Base-by-base conservation (phyloP, 805 yeast species). In the Saturnispora mendoncae region DNA sequence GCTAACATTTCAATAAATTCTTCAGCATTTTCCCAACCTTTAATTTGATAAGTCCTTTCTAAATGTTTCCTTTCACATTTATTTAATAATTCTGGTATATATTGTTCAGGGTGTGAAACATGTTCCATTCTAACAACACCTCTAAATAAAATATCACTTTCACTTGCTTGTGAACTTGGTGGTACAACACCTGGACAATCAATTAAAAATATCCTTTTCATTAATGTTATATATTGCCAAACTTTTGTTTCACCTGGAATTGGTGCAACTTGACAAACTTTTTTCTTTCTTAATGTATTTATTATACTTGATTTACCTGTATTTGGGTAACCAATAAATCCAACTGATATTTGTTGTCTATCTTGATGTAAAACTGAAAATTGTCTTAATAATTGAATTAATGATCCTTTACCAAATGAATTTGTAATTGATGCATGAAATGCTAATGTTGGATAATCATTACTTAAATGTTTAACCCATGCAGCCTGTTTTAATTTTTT, bases 151-250 rank as follows among this genome's bases (percentile, higher is more conserved):
- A 90, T 86, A 62, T 90, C 97, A 21, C 95, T 78, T 59, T 86
- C 94, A 1, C 90, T 65, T 60, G 92, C 98, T 55, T 80, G 86
- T 23, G 78, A 60, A 14, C 94, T 83, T 21, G 98, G 98, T 8
- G 98, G 98, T 17, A 90, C 98, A 57, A 90, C 90, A 65, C 98
- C 98, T 2, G 98, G 98, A 70, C 98, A 92, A 66, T 90, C 98
- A 55, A 90, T 92, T 54, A 90, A 68, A 65, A 88, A 90, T 39
- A 90, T 90, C 51, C 90, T 76, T 71, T 90, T 90, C 97, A 92
- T 90, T 54, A 90, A 70, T 4, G 98, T 88, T 55, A 90, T 88
- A 67, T 90, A 90, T 69, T 90, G 98, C 98, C 98, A 90, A 34
- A 90, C 97, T 64, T 90, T 90, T 27, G 98, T 90, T 61, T 90